Conservation (phyloP, 2,329 filamentous ascomycete genomes). For the Exophiala viscosa region DNA sequence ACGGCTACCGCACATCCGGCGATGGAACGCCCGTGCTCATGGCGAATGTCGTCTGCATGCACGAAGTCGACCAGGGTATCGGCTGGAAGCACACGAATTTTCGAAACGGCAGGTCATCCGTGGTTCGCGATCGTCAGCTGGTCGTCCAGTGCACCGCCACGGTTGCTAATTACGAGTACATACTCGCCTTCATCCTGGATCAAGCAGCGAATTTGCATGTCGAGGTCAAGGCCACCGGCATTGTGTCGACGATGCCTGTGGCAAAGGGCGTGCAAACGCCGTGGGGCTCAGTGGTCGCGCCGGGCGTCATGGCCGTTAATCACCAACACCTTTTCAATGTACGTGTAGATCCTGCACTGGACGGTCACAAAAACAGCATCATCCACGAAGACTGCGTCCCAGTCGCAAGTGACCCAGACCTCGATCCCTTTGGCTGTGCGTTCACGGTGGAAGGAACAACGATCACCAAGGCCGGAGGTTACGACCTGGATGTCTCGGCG, state of each 20-base stretch:
- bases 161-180: conserved; percentile 68
- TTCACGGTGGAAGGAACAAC: no score
- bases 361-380: conserved; percentile 53
- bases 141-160: conserved; percentile 67
- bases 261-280: conserved; percentile 52
- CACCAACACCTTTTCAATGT: conserved; percentile 68
- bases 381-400: conserved; percentile 55
- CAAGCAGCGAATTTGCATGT: conserved; percentile 59
- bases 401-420: no score
- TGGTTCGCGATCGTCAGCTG: conserved; percentile 59
- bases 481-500: background rate
- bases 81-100: conserved; percentile 70
- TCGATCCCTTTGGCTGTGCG: no score
- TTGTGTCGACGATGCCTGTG: conserved; percentile 60
- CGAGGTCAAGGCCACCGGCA: conserved; percentile 64
- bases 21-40: conserved; percentile 51
- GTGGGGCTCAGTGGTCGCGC: conserved; percentile 61
- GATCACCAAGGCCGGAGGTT: background rate
- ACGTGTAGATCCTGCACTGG: conserved; percentile 63
- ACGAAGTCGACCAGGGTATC: conserved; percentile 67
- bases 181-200: conserved; percentile 63
- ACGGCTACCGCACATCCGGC: conserved; percentile 51
- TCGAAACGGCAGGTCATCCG: conserved; percentile 59
- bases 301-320: conserved; percentile 63
- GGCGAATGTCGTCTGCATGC: conserved; percentile 63